Conservation (phyloP, 2,329 filamentous ascomycete species). For the Aspergillus spinulosporus region DNA sequence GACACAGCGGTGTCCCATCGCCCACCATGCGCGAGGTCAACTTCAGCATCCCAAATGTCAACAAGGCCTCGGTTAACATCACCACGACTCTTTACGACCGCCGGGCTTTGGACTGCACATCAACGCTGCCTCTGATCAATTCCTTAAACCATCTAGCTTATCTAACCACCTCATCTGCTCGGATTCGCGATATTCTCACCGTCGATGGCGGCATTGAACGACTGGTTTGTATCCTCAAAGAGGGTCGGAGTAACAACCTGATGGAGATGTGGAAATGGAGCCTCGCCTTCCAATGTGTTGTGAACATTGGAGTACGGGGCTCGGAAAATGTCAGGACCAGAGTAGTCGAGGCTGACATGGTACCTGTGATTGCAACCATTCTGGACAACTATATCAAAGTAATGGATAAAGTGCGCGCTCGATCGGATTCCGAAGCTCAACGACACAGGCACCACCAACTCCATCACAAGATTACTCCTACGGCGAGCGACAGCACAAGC, state of each 20-base stretch:
- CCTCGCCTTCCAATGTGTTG: constrained; percentile 95
- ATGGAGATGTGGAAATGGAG: constrained; percentile 99
- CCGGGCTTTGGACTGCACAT: constrained; percentile 95
- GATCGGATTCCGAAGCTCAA: constrained; percentile 77
- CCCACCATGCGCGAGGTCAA: constrained; percentile 97
- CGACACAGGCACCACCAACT: constrained; percentile 32
- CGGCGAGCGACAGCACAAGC: constrained; percentile 29
- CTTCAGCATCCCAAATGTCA: constrained; percentile 98
- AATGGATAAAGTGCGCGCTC: constrained; percentile 85
- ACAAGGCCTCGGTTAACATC: constrained; percentile 98
- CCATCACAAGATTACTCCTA: constrained; percentile 27
- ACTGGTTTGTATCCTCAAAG: constrained; percentile 95
- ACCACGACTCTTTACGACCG: constrained; percentile 98
- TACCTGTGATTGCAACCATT: constrained; percentile 96
- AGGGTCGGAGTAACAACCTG: constrained; percentile 94
- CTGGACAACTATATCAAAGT: constrained; percentile 98
- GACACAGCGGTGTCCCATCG: constrained; percentile 16
- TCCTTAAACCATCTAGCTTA: constrained; percentile 98
- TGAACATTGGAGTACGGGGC: constrained; percentile 96
- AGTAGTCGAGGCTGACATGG: constrained; percentile 98
- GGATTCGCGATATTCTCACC: constrained; percentile 95
- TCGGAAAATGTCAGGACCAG: constrained; percentile 91
- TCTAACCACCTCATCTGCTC: constrained; percentile 93
- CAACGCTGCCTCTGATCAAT: constrained; percentile 95
- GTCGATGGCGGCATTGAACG: constrained; percentile 98